Base-by-base conservation (phyloP, 192 early-diverging fungal species). In the Gigaspora rosea region DNA sequence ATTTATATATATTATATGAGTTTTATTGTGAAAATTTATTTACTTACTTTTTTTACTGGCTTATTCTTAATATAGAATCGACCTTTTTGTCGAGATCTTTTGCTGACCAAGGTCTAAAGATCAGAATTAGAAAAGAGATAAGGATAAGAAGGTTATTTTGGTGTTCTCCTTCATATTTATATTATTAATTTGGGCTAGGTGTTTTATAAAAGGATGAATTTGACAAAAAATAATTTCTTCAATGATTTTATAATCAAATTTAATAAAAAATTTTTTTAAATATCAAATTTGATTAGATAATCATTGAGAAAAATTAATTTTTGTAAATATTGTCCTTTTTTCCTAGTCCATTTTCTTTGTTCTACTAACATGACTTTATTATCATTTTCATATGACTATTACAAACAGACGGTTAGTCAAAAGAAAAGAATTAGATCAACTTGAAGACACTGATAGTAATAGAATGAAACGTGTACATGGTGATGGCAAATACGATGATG, bases 31-130 rank as follows among this genome's bases (percentile, higher is more conserved):
- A 41, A 41, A 41, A 41, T 41, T 41, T 41, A 41, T 41, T 41
- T 8, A 5, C 16, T 18, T 16, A 15, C 4, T 8, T 22, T 1
- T 48, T 27, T 78, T 4, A 8, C 18, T 66, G 18, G 59, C 6
- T 41, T 56, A 47, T 61, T 49, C 46, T 71, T 5, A 41, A 22
- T 46, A 7, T 71, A 85, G 95, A 96, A 79, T 95, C 95, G 3
- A 98, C 96, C 2, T 88, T 86, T 73, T 80, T 98, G 20, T 95
- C 95, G 11, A 89, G 93, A 78, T 90, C 92, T 8, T 97, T 98
- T 90, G 97, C 97, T 12, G 95, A 98, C 74, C 97, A 98, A 81
- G 97, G 97, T 1, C 84, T 98, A 18, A 97, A 97, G 80, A 95
- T 98, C 70, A 87, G 95, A 59, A 95, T 98, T 70, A 86, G 95